Evolutionary conservation across 176 grass and related monocot genomes (phyloP), one percentile per base, ranked within the genome.

Genomic region (Carex kokanica): DNA sequence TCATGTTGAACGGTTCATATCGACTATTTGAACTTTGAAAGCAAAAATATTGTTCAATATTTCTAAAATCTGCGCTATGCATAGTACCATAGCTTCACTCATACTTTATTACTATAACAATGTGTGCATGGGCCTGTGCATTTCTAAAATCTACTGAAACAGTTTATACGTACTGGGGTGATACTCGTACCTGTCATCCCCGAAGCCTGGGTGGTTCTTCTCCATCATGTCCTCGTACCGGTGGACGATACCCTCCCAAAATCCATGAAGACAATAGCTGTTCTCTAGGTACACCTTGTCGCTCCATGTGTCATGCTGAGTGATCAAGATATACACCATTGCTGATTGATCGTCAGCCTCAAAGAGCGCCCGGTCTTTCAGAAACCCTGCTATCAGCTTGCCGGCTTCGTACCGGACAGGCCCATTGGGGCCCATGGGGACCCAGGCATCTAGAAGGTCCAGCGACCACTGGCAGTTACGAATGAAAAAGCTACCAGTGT

Each of bases 331-430:
- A 88, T 92, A 97, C 5, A 97, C 82, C 63, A 97, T 87, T 27
- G 90, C 94, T 36, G 94, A 97, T 84, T 97, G 94, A 88, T 97
- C 94, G 78, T 97, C 92, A 12, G 94, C 94, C 87, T 97, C 92
- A 84, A 97, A 97, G 17, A 83, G 77, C 31, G 94, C 92, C 2
- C 90, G 88, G 6, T 83, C 92, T 82, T 93, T 64, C 27, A 97
- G 88, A 82, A 90, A 86, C 38, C 64, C 62, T 1, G 92, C 83
- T 41, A 97, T 86, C 10, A 89, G 75, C 83, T 89, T 88, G 4
- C 92, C 92, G 52, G 91, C 88, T 56, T 66, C 88, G 29, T 97
- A 85, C 4, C 94, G 87, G 59, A 97, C 83, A 0, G 88, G 92
- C 0, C 92, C 94, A 21, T 82, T 88, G 3, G 94, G 78, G 0